Conservation (phyloP, 306 rosid genomes). For the Cucurbita pepo region DNA sequence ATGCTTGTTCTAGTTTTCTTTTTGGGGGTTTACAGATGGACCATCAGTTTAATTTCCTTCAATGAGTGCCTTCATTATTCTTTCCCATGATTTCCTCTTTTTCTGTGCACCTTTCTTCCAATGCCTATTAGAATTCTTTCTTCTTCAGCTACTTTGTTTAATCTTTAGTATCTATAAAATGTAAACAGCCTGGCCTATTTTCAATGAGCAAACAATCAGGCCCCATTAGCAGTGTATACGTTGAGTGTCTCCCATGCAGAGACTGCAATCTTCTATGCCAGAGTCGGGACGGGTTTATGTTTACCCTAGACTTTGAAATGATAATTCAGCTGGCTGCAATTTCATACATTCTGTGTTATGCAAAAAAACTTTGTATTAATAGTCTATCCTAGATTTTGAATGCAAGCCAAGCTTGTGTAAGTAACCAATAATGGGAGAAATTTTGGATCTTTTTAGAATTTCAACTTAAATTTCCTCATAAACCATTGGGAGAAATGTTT, state of each 20-base stretch:
- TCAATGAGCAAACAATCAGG: neutral
- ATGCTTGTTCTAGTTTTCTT: neutral
- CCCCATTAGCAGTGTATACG: neutral
- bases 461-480: neutral
- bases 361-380: neutral
- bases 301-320: neutral
- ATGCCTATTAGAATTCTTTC: neutral
- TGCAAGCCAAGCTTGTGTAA: neutral
- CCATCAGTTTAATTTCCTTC: neutral
- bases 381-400: neutral
- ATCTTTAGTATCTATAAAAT: neutral
- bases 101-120: neutral
- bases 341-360: neutral
- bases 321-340: neutral
- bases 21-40: conserved; percentile 8
- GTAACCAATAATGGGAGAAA: neutral
- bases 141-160: neutral
- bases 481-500: neutral
- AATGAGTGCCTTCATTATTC: conserved; percentile 4
- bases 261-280: neutral
- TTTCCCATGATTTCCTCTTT: neutral
- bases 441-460: neutral
- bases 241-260: neutral
- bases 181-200: neutral
- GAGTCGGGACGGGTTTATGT: neutral